A percentile compares a stretch with the other conserved stretches of the same genome.
Evolutionary conservation across 768 basidiomycete species (phyloP).

Genomic region (Atractiella rhizophila): DNA sequence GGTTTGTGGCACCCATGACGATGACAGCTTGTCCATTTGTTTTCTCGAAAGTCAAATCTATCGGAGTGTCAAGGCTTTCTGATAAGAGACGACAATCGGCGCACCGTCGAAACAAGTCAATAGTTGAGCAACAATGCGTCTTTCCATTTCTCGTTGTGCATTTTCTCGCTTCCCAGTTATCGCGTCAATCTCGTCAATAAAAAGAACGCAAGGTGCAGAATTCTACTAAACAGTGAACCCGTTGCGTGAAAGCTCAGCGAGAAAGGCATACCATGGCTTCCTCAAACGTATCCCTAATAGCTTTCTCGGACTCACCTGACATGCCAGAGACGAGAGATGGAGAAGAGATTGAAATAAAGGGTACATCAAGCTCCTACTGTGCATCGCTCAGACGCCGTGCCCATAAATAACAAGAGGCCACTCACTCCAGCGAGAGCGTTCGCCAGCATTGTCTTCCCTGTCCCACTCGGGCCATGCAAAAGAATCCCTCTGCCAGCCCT

Average conservation of each 20-base stretch:
- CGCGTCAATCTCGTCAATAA: conserved; percentile 94
- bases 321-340: conserved; percentile 91
- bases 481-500: conserved; percentile 77
- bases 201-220: conserved; percentile 71
- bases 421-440: conserved; percentile 83
- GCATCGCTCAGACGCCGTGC: neutral
- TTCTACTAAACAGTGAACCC: conserved; percentile 27
- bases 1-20: conserved; percentile 86
- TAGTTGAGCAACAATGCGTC: conserved; percentile 89
- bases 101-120: conserved; percentile 95
- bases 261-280: conserved; percentile 55
- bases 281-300: conserved; percentile 80
- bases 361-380: conserved; percentile 58
- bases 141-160: conserved; percentile 93
- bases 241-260: neutral
- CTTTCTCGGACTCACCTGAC: conserved; percentile 97
- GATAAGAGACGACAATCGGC: conserved; percentile 15
- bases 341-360: conserved; percentile 82
- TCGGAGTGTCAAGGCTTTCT: neutral
- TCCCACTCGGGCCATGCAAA: conserved; percentile 84
- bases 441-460: conserved; percentile 82
- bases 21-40: conserved; percentile 76
- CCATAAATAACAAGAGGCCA: conserved; percentile 4
- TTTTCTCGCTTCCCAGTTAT: conserved; percentile 95
- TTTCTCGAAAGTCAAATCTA: conserved; percentile 88